Evolutionary conservation across 2,329 filamentous ascomycete species (phyloP).

Genomic region (Alternaria gansuensis): DNA sequence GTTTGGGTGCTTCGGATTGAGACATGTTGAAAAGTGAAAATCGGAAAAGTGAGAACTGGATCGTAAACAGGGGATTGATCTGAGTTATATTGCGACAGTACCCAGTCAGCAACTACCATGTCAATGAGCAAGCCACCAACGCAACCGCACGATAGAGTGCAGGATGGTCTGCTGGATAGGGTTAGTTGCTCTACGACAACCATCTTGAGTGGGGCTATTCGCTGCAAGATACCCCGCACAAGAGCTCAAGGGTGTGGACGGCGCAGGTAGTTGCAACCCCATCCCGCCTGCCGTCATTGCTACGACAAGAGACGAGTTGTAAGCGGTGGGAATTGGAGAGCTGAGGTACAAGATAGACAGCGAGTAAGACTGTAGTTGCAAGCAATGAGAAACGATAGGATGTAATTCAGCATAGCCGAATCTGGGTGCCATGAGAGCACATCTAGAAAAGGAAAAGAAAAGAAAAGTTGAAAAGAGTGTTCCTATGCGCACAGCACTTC

Average conservation of each 20-base stretch:
- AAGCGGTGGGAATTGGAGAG: neutral
- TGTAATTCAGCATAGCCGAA: neutral
- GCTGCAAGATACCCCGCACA: constrained; percentile 14
- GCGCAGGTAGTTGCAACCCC: neutral
- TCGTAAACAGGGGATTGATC: neutral
- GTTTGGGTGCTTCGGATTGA: constrained; percentile 24
- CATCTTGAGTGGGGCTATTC: constrained; percentile 8
- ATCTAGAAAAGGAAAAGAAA: too few relatives aligned
- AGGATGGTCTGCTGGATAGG: constrained; percentile 2
- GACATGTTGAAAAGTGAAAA: constrained; percentile 7
- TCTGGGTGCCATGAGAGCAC: neutral
- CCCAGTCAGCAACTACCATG: constrained; percentile 1
- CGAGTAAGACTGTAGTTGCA: neutral
- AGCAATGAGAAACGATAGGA: neutral
- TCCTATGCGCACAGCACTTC: constrained; percentile 2
- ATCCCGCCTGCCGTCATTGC: constrained; percentile 5
- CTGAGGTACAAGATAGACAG: neutral
- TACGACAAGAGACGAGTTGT: constrained; percentile 3
- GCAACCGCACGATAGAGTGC: constrained; percentile 1
- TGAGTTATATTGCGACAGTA: neutral
- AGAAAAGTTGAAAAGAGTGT: neutral
- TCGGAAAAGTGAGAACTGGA: neutral
- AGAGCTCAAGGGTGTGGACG: neutral
- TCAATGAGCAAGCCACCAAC: constrained; percentile 8
- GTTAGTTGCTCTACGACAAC: constrained; percentile 1